Evolutionary conservation across 2,329 filamentous ascomycete species (phyloP), one percentile per base, ranked within the genome.

Genomic region (Coniochaeta pulveracea): DNA sequence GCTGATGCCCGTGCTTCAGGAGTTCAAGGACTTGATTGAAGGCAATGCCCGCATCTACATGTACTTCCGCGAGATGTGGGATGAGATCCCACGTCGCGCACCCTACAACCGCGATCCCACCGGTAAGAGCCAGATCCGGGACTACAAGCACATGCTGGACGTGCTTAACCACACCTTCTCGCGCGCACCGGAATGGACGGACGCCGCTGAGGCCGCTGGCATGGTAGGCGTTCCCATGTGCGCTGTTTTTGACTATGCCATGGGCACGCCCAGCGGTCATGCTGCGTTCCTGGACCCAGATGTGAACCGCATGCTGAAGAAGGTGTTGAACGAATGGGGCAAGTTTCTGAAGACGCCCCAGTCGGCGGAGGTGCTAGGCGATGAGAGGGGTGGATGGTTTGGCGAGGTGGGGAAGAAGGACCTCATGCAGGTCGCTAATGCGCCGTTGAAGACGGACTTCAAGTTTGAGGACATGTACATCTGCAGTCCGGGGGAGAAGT

Each of bases 21-120:
- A 82, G 41, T 81, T 85, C 57, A 64, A 75, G 46, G 51, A 69
- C 2, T 56, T 83, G 16, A 83, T 85, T 40, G 78, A 84, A 49
- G 51, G 52, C 18, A 74, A 74, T 41, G 58, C 76, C 2, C 66
- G 75, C 15, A 57, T 84, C 17, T 77, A 73, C 57, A 76, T 83
- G 64, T 72, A 76, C 49, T 72, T 81, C 47, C 58, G 60, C 16
- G 60, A 67, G 40, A 84, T 84, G 80, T 84, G 80, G 54, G 60
- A 70, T 19, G 73, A 84, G 54, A 61, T 83, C 14, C 78, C 79
- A 0, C 48, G 50, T 19, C 75, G 73, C 50, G 56, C 63, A 12
- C 69, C 70, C 0, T 84, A 84, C 53, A 48, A 52, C 37, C 60
- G 58, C 6, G 77, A 82, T 39, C 76, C 77, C 1, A 72, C 69